Evolutionary conservation across 192 early-diverging fungal genomes (phyloP).

Genomic region (Rhizophagus sp.): DNA sequence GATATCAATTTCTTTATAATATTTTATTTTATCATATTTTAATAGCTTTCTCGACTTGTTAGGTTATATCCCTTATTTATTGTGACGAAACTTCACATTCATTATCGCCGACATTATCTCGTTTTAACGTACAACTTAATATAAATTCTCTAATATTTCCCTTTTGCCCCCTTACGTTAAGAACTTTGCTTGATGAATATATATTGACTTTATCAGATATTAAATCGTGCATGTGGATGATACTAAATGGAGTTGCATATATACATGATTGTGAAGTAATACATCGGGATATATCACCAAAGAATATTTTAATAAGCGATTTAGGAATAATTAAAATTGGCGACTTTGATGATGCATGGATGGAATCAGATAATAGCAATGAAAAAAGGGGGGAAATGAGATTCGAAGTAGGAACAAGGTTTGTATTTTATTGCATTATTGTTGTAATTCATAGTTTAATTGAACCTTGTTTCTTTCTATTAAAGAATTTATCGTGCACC

Average conservation of each 20-base stretch:
- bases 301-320: constrained; percentile 60
- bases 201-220: background rate
- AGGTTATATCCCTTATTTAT: constrained; percentile 20
- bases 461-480: background rate
- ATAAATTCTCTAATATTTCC: constrained; percentile 19
- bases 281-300: constrained; percentile 73
- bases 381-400: constrained; percentile 12
- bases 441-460: background rate
- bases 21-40: background rate
- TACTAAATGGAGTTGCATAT: constrained; percentile 73
- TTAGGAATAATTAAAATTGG: constrained; percentile 23
- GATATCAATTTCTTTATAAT: background rate
- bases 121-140: constrained; percentile 13
- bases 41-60: background rate
- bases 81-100: background rate
- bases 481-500: constrained; percentile 50
- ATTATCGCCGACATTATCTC: background rate
- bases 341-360: constrained; percentile 27
- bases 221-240: constrained; percentile 34
- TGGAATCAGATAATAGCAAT: background rate
- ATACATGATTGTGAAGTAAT: constrained; percentile 67
- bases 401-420: constrained; percentile 30
- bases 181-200: constrained; percentile 3
- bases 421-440: background rate
- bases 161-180: constrained; percentile 23